phyloP scores from a whole-genome alignment of 352 stramenopile species.

The Saprolegnia diclina region DNA sequence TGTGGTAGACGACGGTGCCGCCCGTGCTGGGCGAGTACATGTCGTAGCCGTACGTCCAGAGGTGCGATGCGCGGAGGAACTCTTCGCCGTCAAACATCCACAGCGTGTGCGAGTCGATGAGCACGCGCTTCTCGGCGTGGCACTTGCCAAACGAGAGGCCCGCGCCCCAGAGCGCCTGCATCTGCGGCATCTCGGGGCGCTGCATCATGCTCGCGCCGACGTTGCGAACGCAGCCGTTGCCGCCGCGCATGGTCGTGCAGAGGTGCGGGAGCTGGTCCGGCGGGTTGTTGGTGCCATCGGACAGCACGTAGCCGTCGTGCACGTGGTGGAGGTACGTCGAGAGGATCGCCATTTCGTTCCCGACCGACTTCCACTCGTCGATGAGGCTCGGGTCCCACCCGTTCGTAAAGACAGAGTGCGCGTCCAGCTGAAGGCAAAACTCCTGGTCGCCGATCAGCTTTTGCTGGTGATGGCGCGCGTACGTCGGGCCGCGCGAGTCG shows the following conservation, averaged over 20 bases:
- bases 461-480: conserved; percentile 76
- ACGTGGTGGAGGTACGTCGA: conserved; percentile 69
- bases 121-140: conserved; percentile 76
- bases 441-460: conserved; percentile 63
- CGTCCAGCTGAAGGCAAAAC: conserved; percentile 81
- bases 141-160: conserved; percentile 75
- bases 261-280: conserved; percentile 14
- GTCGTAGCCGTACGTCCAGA: conserved; percentile 85
- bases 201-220: conserved; percentile 4
- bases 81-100: conserved; percentile 86
- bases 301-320: not conserved
- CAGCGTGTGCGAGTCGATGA: conserved; percentile 67
- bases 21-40: conserved; percentile 64
- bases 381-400: conserved; percentile 71
- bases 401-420: conserved; percentile 84
- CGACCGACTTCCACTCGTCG: conserved; percentile 59
- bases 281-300: not conserved
- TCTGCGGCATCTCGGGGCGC: conserved; percentile 48
- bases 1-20: conserved; percentile 51
- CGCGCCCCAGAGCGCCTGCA: conserved; percentile 82
- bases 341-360: conserved; percentile 82
- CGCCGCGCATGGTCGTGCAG: conserved; percentile 11
- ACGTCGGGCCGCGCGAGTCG: conserved; percentile 69
- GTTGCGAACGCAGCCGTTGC: conserved; percentile 13
- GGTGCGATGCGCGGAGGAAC: conserved; percentile 42